Conservation (phyloP, 441 rosid species). For the Rhodomyrtus psidioides region DNA sequence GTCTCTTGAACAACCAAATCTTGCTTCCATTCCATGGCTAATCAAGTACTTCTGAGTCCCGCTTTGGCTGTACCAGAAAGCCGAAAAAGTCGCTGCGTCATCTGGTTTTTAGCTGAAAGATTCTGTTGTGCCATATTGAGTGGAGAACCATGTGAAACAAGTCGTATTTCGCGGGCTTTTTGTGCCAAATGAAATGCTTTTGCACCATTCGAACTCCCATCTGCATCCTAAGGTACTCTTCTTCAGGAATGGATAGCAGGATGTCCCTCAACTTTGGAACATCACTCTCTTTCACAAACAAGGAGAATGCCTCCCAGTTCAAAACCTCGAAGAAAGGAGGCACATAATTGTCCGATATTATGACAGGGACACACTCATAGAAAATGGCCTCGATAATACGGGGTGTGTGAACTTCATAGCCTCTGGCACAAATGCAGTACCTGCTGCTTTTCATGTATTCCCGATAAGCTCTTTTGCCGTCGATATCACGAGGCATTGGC, state of each 20-base stretch:
- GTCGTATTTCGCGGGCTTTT: slow-evolving; percentile 48
- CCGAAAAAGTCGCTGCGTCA: neutral
- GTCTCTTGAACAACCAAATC: neutral
- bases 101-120: slow-evolving; percentile 29
- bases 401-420: slow-evolving; percentile 86
- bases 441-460: slow-evolving; percentile 85
- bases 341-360: slow-evolving; percentile 83
- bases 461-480: slow-evolving; percentile 50
- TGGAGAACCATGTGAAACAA: slow-evolving; percentile 66
- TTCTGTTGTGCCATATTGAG: slow-evolving; percentile 58
- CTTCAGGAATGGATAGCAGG: slow-evolving; percentile 53
- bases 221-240: slow-evolving; percentile 52
- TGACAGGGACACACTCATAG: slow-evolving; percentile 76
- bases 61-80: neutral
- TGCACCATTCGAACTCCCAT: slow-evolving; percentile 43
- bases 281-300: slow-evolving; percentile 69
- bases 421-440: slow-evolving; percentile 84
- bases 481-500: slow-evolving; percentile 57
- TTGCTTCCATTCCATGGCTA: neutral
- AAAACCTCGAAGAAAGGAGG: slow-evolving; percentile 81
- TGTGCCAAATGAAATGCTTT: slow-evolving; percentile 70
- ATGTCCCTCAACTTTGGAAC: slow-evolving; percentile 57
- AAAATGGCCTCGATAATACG: slow-evolving; percentile 73
- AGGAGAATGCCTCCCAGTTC: slow-evolving; percentile 73
- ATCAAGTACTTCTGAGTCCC: neutral